A percentile compares a stretch with the other conserved stretches of the same genome.
Evolutionary conservation across 345 rosid species (phyloP).

Genomic region (Populus pruinosa): DNA sequence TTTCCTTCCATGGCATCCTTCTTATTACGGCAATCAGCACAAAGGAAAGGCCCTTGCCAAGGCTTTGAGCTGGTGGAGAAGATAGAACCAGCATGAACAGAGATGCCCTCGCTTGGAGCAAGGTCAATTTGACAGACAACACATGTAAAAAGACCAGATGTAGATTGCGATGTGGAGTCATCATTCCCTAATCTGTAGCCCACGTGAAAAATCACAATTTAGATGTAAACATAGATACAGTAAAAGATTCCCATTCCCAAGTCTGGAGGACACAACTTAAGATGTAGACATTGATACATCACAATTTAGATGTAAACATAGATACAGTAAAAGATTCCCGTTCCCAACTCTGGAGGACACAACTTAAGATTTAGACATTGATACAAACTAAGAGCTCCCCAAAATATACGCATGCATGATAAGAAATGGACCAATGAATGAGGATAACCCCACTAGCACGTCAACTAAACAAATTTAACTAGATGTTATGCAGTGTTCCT

Average conservation of each 20-base stretch:
- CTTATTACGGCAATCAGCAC: conserved; percentile 68
- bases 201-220: not conserved
- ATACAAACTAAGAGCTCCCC: not conserved
- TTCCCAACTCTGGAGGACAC: conserved; percentile 56
- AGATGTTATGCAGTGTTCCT: not conserved
- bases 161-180: conserved; percentile 35
- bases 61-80: conserved; percentile 68
- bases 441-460: not conserved
- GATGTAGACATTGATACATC: not conserved
- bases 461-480: not conserved
- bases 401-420: too few relatives aligned
- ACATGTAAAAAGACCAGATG: conserved; percentile 65
- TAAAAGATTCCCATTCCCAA: conserved; percentile 36
- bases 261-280: conserved; percentile 38
- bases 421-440: not conserved
- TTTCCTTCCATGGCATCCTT: conserved; percentile 98
- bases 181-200: conserved; percentile 69
- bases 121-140: conserved; percentile 82
- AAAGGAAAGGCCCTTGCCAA: conserved; percentile 95
- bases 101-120: conserved; percentile 73
- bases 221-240: not conserved
- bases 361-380: not conserved
- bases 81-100: conserved; percentile 74
- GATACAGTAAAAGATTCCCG: not conserved
- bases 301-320: not conserved